Evolutionary conservation across 2,329 filamentous ascomycete species (phyloP).

Genomic region (Aureobasidium pullulans): DNA sequence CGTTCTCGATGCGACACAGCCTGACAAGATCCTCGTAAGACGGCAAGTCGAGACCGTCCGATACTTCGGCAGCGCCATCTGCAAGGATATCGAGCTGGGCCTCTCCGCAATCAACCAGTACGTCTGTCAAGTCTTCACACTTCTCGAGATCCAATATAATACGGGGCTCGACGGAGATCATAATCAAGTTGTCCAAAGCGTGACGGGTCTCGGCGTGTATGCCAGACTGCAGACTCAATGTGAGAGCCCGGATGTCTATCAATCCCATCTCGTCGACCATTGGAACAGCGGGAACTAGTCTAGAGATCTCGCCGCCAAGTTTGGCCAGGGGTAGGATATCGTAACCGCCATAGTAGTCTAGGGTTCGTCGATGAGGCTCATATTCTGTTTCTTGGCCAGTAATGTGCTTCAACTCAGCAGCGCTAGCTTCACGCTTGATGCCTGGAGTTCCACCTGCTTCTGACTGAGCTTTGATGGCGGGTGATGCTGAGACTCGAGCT

Average conservation of each 20-base stretch:
- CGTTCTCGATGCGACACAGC: constrained; percentile 66
- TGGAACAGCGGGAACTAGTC: constrained; percentile 68
- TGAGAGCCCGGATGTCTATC: constrained; percentile 85
- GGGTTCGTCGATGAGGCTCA: constrained; percentile 15
- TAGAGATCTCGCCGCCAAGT: constrained; percentile 59
- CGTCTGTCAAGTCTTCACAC: constrained; percentile 84
- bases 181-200: constrained; percentile 75
- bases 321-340: constrained; percentile 58
- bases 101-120: constrained; percentile 82
- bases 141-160: constrained; percentile 61
- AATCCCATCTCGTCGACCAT: constrained; percentile 70
- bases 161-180: constrained; percentile 58
- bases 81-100: constrained; percentile 78
- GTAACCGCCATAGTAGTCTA: constrained; percentile 55
- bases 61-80: constrained; percentile 76
- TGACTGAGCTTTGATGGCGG: constrained; percentile 11
- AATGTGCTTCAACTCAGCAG: constrained; percentile 2
- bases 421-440: constrained; percentile 16
- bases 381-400: constrained; percentile 14
- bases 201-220: constrained; percentile 84
- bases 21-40: constrained; percentile 84
- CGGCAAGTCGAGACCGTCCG: constrained; percentile 73
- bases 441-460: constrained; percentile 11
- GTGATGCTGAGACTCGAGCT: constrained; percentile 11
- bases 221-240: constrained; percentile 80